Evolutionary conservation across 305 asterid genomes (phyloP).

Genomic region (Solanum hybrid): DNA sequence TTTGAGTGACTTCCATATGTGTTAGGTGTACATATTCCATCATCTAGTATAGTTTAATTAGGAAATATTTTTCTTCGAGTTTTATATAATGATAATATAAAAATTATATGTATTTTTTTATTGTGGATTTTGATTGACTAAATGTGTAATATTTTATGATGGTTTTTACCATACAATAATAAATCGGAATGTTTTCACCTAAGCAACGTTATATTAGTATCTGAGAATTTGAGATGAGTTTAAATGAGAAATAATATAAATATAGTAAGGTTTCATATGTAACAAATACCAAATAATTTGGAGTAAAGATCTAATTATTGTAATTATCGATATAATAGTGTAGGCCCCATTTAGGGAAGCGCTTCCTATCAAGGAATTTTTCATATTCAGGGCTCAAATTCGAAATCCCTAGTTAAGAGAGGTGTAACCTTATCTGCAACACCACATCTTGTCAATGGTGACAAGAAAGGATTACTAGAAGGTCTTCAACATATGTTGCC

Average conservation of each 20-base stretch:
- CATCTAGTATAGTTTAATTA: background rate
- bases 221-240: background rate
- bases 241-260: too few species aligned
- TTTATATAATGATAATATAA: background rate
- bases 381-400: too few species aligned
- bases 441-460: too few species aligned
- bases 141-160: background rate
- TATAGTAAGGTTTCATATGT: background rate
- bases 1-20: background rate
- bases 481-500: background rate
- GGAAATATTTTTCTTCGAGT: background rate
- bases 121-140: background rate
- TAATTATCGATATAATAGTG: background rate
- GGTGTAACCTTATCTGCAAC: accelerated
- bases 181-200: background rate
- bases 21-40: background rate
- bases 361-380: too few species aligned
- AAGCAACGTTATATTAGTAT: background rate
- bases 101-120: background rate
- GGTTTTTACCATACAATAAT: background rate
- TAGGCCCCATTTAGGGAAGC: too few species aligned
- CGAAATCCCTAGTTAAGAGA: too few species aligned
- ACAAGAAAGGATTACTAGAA: too few species aligned
- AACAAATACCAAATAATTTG: background rate
- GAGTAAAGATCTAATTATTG: background rate